Evolutionary conservation across 2,329 filamentous ascomycete genomes (phyloP).

Genomic region (Colletotrichum sp.): DNA sequence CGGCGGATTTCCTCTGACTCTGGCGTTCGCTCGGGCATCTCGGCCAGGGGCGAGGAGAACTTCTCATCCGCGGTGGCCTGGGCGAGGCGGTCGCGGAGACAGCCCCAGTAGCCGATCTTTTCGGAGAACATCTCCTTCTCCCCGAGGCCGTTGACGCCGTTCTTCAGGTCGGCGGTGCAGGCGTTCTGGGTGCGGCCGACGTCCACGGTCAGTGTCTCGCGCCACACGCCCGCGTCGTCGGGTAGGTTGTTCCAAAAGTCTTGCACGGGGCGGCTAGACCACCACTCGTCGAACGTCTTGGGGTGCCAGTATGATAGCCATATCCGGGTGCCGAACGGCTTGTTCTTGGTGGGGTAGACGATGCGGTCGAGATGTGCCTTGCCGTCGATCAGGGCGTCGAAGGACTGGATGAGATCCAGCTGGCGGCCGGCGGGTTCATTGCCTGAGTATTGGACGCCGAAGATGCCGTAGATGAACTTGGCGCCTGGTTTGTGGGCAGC

Average conservation of each 20-base stretch:
- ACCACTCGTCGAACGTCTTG: not conserved
- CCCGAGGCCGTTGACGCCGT: not conserved
- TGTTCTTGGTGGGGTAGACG: not conserved
- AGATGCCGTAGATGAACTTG: not conserved
- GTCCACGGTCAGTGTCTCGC: not conserved
- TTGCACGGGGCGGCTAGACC: not conserved
- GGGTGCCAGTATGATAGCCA: not conserved
- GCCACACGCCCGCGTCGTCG: not conserved
- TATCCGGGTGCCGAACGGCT: not conserved
- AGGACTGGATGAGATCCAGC: not conserved
- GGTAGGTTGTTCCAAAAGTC: not conserved
- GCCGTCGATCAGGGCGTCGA: not conserved
- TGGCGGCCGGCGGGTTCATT: not conserved
- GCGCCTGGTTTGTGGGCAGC: not conserved
- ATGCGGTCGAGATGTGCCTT: not conserved
- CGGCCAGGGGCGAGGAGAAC: not conserved
- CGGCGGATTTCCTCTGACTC: not conserved
- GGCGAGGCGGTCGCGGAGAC: not conserved
- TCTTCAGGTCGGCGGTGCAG: not conserved
- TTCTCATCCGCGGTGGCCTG: not conserved
- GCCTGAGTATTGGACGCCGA: not conserved
- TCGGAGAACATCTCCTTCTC: not conserved
- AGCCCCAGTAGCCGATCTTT: not conserved
- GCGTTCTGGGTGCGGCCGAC: not conserved
- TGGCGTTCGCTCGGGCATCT: not conserved